Evolutionary conservation across 2,329 filamentous ascomycete species (phyloP).

Genomic region (Leptosphaerulina australis): DNA sequence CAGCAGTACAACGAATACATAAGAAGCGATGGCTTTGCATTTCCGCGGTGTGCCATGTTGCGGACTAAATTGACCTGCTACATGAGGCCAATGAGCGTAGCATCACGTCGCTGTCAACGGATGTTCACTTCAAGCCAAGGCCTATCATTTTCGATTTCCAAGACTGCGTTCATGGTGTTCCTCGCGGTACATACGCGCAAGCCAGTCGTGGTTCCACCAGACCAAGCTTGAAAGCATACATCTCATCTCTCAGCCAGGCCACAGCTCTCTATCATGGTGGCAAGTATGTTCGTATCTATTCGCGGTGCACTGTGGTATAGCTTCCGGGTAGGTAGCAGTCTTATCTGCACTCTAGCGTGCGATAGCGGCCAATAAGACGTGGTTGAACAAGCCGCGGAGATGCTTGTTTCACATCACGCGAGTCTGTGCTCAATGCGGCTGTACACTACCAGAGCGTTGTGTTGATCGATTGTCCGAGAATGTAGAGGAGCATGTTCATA

Average conservation of each 20-base stretch:
- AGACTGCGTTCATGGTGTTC: background rate
- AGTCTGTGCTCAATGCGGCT: background rate
- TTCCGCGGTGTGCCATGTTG: background rate
- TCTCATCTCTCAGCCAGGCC: slow-evolving; percentile 15
- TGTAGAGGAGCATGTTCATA: background rate
- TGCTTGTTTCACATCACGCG: slow-evolving; percentile 13
- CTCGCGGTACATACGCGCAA: background rate
- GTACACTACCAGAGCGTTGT: background rate
- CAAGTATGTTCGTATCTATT: slow-evolving; percentile 14
- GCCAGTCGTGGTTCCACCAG: too few relatives aligned
- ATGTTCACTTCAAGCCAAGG: background rate
- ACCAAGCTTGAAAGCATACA: too few relatives aligned
- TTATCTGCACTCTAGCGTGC: slow-evolving; percentile 10
- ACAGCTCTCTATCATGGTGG: slow-evolving; percentile 5
- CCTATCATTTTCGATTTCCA: background rate
- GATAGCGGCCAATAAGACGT: slow-evolving; percentile 1
- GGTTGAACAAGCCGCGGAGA: slow-evolving; percentile 9
- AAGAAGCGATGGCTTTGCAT: background rate
- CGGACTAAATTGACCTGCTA: background rate
- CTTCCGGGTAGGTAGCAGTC: slow-evolving; percentile 2
- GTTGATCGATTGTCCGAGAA: background rate
- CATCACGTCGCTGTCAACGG: background rate
- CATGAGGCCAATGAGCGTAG: background rate
- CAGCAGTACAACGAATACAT: slow-evolving; percentile 7
- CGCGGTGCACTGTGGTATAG: slow-evolving; percentile 9